Evolutionary conservation across 2,329 filamentous ascomycete species (phyloP).

Genomic region (Scedosporium minutisporum): DNA sequence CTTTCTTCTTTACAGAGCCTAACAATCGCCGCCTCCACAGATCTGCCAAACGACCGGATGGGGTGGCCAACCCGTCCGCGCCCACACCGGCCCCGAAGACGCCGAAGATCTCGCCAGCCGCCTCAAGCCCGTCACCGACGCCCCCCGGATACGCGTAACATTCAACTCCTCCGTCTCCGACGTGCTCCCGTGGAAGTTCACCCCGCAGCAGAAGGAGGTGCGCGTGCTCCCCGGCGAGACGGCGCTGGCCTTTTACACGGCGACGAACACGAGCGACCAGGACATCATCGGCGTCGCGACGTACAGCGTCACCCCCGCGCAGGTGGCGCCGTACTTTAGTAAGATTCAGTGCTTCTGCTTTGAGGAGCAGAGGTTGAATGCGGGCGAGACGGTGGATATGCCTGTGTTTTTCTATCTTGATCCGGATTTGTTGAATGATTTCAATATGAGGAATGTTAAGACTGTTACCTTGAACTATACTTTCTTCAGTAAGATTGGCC

Average conservation of each 20-base stretch:
- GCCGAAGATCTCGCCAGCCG: conserved; percentile 61
- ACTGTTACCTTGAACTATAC: conserved; percentile 95
- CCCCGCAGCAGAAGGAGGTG: conserved; percentile 92
- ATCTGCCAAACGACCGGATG: conserved; percentile 82
- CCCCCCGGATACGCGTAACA: conserved; percentile 83
- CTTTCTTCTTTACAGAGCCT: neutral
- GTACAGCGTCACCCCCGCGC: conserved; percentile 91
- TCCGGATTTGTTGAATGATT: conserved; percentile 83
- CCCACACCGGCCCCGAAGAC: conserved; percentile 46
- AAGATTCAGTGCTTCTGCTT: conserved; percentile 99
- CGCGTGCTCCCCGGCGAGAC: conserved; percentile 93
- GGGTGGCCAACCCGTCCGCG: conserved; percentile 86
- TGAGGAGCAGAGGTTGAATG: conserved; percentile 88
- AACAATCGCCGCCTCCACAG: conserved; percentile 25
- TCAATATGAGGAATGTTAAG: conserved; percentile 88
- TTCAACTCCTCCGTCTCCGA: conserved; percentile 96
- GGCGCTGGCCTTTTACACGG: conserved; percentile 93
- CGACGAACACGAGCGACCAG: conserved; percentile 77
- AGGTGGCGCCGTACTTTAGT: conserved; percentile 95
- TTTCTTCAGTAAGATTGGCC: conserved; percentile 77
- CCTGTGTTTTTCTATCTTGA: conserved; percentile 99
- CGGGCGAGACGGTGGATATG: conserved; percentile 97
- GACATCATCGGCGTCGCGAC: conserved; percentile 98
- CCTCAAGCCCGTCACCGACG: conserved; percentile 68
- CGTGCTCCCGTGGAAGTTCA: conserved; percentile 93